phyloP scores from a whole-genome alignment of 192 early-diverging fungal genomes.

The Linderina pennispora region DNA sequence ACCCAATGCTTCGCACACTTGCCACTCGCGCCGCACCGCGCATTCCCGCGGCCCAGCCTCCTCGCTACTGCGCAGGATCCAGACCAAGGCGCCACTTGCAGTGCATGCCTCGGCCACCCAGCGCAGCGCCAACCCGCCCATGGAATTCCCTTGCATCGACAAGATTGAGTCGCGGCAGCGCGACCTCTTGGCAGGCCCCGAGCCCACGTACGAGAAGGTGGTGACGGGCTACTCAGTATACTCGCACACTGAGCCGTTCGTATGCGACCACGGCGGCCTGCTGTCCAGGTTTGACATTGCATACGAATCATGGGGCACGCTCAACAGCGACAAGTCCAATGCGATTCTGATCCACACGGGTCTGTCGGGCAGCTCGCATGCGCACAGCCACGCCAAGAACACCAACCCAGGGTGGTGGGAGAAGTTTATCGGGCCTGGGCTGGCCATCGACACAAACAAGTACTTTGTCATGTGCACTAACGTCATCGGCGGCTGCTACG shows the following conservation, averaged over 20 bases:
- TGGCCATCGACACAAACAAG: slow-evolving; percentile 85
- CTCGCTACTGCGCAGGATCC: no score
- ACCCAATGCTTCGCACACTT: background rate
- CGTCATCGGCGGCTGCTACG: slow-evolving; percentile 94
- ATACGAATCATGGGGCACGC: slow-evolving; percentile 94
- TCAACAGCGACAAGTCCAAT: slow-evolving; percentile 76
- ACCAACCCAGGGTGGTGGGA: slow-evolving; percentile 92
- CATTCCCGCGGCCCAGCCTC: no score
- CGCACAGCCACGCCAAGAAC: slow-evolving; percentile 80
- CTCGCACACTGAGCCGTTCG: slow-evolving; percentile 59
- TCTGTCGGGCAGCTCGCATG: slow-evolving; percentile 85
- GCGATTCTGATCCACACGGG: slow-evolving; percentile 94
- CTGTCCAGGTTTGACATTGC: slow-evolving; percentile 77
- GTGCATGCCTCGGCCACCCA: no score
- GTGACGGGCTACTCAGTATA: slow-evolving; percentile 69
- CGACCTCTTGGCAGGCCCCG: slow-evolving; percentile 64
- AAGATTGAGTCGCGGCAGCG: slow-evolving; percentile 52
- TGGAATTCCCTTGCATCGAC: slow-evolving; percentile 75
- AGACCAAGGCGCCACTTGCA: no score
- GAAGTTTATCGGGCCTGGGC: slow-evolving; percentile 89
- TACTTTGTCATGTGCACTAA: slow-evolving; percentile 97
- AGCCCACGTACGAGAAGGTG: slow-evolving; percentile 77
- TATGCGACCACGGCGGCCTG: slow-evolving; percentile 75
- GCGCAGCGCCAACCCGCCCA: slow-evolving; percentile 50
- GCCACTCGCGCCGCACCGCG: background rate